Conservation (phyloP, 148 eudicot genomes). For the Nyssa sinensis region DNA sequence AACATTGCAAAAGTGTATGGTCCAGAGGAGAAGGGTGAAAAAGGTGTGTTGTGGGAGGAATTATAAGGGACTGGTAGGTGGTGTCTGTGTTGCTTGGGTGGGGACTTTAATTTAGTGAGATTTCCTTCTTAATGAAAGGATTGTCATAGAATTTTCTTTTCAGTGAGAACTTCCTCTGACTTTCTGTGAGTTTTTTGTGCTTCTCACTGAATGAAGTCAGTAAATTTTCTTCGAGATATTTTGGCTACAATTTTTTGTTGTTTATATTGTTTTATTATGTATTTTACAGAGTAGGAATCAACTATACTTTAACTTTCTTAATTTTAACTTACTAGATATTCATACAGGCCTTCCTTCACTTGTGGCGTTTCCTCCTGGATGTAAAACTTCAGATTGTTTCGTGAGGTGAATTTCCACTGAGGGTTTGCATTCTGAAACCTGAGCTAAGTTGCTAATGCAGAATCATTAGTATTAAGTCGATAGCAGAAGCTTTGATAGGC, state of each 20-base stretch:
- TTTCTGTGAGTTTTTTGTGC: too few relatives aligned
- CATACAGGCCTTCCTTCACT: constrained; percentile 70
- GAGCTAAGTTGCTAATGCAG: not conserved
- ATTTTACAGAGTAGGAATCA: not conserved
- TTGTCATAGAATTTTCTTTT: too few relatives aligned
- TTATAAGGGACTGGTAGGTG: too few relatives aligned
- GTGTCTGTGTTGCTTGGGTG: too few relatives aligned
- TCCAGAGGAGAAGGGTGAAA: too few relatives aligned
- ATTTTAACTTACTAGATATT: not conserved
- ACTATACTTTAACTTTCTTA: not conserved
- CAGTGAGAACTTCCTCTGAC: too few relatives aligned
- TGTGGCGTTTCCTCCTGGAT: constrained; percentile 73
- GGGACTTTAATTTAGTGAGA: too few relatives aligned
- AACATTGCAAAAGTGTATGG: too few relatives aligned
- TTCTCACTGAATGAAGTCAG: not conserved
- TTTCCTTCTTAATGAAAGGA: too few relatives aligned
- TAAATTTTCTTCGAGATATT: not conserved
- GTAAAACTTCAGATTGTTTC: constrained; percentile 63
- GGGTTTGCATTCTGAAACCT: constrained; percentile 2
- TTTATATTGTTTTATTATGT: not conserved
- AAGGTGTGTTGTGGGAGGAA: too few relatives aligned
- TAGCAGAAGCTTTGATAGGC: not conserved
- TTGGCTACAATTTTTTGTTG: not conserved
- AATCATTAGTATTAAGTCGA: not conserved
- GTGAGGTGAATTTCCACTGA: constrained; percentile 48